Percentiles rank a stretch among this genome's conserved stretches.
Evolutionary conservation across 306 rosid species (phyloP).

Genomic region (Lathyrus oleraceus): DNA sequence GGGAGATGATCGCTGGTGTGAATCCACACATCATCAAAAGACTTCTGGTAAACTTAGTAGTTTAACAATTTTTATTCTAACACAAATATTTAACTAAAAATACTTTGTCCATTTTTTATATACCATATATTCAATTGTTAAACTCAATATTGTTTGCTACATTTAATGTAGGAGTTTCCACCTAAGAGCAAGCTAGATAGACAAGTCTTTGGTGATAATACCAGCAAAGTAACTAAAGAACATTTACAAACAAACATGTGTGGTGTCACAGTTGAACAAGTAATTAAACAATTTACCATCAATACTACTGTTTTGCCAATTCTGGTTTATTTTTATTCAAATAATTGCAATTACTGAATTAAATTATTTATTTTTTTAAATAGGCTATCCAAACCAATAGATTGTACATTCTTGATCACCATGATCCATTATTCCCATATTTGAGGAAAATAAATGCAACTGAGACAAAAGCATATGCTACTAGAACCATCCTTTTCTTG

Average conservation of each 20-base stretch:
- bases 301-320: not conserved
- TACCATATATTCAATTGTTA: no score
- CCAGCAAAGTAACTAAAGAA: constrained; percentile 51
- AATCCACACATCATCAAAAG: no score
- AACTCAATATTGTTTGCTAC: no score
- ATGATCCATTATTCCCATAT: constrained; percentile 60
- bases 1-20: no score
- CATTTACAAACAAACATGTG: constrained; percentile 42
- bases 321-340: not conserved
- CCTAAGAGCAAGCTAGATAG: no score
- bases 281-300: constrained; percentile 1
- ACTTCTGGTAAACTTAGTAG: no score
- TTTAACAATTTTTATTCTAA: no score
- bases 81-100: no score
- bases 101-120: no score
- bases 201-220: no score
- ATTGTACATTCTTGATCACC: constrained; percentile 66
- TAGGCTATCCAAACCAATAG: constrained; percentile 59
- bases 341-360: not conserved
- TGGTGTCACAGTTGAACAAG: constrained; percentile 54
- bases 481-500: constrained; percentile 65
- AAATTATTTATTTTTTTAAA: constrained; percentile 13
- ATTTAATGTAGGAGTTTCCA: no score
- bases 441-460: constrained; percentile 55
- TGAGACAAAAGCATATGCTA: constrained; percentile 54